Conservation (phyloP, 345 rosid genomes). For the Citrus medica region DNA sequence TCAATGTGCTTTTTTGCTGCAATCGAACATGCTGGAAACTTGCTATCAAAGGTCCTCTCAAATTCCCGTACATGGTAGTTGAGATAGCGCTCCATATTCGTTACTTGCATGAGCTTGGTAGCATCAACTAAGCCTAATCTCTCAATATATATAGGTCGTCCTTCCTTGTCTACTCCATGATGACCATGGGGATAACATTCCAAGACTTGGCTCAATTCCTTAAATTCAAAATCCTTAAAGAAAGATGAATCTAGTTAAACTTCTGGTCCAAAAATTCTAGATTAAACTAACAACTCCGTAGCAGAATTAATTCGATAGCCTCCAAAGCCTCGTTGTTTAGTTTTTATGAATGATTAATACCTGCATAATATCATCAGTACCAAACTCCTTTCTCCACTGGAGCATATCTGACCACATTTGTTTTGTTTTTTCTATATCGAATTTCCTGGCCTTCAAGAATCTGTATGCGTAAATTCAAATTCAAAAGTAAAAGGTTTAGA, state of each 20-base stretch:
- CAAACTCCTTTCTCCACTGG: constrained; percentile 84
- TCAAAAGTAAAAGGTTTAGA: neutral
- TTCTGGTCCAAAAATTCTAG: neutral
- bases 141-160: constrained; percentile 91
- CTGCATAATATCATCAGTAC: constrained; percentile 69
- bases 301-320: too few species aligned
- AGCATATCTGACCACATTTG: constrained; percentile 96
- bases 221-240: constrained; percentile 72
- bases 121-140: constrained; percentile 83
- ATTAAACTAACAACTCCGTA: neutral
- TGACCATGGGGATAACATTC: constrained; percentile 87
- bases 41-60: constrained; percentile 69
- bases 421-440: constrained; percentile 81
- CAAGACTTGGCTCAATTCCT: constrained; percentile 61
- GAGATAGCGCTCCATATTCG: constrained; percentile 84
- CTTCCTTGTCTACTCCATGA: constrained; percentile 93
- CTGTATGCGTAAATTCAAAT: constrained; percentile 29
- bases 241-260: neutral
- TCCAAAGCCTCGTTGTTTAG: neutral
- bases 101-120: constrained; percentile 87
- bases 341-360: constrained; percentile 21
- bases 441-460: constrained; percentile 92
- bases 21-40: constrained; percentile 88
- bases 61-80: constrained; percentile 93
- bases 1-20: constrained; percentile 89